Base-by-base conservation (phyloP, 2,329 filamentous ascomycete genomes). In the Pyricularia pennisetigena region DNA sequence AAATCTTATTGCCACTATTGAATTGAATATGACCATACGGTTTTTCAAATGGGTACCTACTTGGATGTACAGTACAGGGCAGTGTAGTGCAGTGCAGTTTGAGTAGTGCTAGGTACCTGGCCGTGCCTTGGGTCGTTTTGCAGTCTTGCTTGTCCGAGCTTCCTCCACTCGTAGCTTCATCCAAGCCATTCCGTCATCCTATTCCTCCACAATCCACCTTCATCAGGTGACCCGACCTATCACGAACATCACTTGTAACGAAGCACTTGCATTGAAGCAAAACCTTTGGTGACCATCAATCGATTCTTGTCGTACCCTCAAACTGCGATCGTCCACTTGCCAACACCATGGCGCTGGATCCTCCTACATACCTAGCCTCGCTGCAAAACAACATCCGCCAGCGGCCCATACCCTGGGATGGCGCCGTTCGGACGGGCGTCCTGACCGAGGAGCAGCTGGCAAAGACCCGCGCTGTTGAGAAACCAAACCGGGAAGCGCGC, bases 351-450 rank as follows among this genome's bases (percentile, higher is more conserved):
- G 94, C 93, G 78, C 87, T 97, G 79, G 93, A 97, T 78, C 91
- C 93, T 73, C 94, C 94, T 69, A 91, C 92, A 69, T 97, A 97
- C 80, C 88, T 88, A 69, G 81, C 82, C 77, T 94, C 93, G 73
- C 86, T 97, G 73, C 94, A 97, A 83, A 96, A 92, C 87, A 98
- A 98, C 84, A 97, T 98, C 78, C 92, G 95, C 77, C 91, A 92
- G 76, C 88, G 95, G 73, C 94, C 94, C 72, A 97, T 99, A 80
- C 94, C 94, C 69, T 99, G 95, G 95, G 94, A 98, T 80, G 94
- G 94, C 75, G 94, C 94, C 75, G 93, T 97, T 73, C 88, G 95
- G 79, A 93, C 93, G 74, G 93, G 94, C 79, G 95, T 93, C 76
- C 91, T 99, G 80, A 97, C 92, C 69, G 94, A 98, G 73, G 90